Percentiles rank a stretch among this genome's conserved stretches.
These are phyloP conservation scores for Sarocladium strictum DNA, from an alignment of 2,329 filamentous ascomycete genomes.

Conservation along the genomic window DNA sequence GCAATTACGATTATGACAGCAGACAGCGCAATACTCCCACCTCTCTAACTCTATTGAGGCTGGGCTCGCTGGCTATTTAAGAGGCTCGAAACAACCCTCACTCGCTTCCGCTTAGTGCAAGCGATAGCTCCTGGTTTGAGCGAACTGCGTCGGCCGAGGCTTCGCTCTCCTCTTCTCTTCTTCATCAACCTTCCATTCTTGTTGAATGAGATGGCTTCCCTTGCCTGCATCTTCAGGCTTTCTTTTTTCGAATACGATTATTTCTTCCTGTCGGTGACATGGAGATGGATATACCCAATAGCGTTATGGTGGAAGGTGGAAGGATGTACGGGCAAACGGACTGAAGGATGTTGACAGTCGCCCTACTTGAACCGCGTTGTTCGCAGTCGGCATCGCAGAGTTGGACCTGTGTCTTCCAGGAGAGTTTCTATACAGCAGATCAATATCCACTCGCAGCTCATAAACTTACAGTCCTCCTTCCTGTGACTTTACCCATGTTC, in stretches of 20 bases:
- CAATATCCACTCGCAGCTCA: too few relatives aligned
- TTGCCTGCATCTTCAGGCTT: not conserved
- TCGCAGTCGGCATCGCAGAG: too few relatives aligned
- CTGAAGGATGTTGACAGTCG: too few relatives aligned
- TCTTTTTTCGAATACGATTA: not conserved
- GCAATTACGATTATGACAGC: not conserved
- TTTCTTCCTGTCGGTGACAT: not conserved
- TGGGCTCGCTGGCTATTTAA: too few relatives aligned
- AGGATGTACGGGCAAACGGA: too few relatives aligned
- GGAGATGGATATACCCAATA: constrained; percentile 7
- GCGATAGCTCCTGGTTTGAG: not conserved
- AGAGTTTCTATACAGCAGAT: too few relatives aligned
- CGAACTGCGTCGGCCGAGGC: not conserved
- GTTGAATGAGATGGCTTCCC: too few relatives aligned
- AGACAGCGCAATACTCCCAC: not conserved
- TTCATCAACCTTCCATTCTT: not conserved
- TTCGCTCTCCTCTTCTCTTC: not conserved
- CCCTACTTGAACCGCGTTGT: too few relatives aligned
- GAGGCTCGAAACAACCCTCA: not conserved
- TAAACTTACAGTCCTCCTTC: too few relatives aligned
- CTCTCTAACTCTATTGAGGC: too few relatives aligned
- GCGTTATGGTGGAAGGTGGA: not conserved
- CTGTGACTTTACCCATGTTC: too few relatives aligned
- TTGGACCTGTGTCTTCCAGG: too few relatives aligned
- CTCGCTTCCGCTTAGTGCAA: not conserved